These are phyloP conservation scores for Metschnikowia kunwiensis DNA, from an alignment of 805 yeast species.

Conservation along the genomic window DNA sequence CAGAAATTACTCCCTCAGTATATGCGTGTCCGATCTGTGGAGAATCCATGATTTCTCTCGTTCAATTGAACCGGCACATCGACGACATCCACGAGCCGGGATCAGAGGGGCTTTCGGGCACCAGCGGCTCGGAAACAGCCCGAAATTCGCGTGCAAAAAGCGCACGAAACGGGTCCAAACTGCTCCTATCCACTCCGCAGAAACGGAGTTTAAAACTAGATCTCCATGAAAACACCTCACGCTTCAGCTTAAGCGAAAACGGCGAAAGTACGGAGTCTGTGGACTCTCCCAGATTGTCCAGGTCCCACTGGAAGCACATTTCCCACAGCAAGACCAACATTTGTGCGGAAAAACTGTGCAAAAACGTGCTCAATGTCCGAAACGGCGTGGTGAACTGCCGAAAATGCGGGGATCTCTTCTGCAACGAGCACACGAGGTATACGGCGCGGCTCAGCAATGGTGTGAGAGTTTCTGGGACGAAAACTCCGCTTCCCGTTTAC, in stretches of 20 bases:
- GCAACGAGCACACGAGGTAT: constrained; percentile 60
- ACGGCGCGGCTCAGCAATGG: constrained; percentile 48
- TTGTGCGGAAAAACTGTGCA: constrained; percentile 45
- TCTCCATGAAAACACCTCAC: constrained; percentile 43
- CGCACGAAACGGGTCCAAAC: constrained; percentile 4
- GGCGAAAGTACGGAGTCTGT: constrained; percentile 5
- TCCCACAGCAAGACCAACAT: constrained; percentile 29
- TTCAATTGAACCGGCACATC: constrained; percentile 63
- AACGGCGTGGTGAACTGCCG: constrained; percentile 68
- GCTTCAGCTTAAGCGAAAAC: constrained; percentile 33
- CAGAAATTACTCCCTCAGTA: background rate
- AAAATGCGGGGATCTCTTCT: constrained; percentile 70
- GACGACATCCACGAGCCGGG: constrained; percentile 55
- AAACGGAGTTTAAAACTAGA: constrained; percentile 45
- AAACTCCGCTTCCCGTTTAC: constrained; percentile 22
- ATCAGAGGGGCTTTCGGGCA: background rate
- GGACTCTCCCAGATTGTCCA: constrained; percentile 30
- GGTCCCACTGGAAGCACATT: constrained; percentile 59
- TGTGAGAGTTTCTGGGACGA: constrained; percentile 44
- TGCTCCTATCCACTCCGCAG: constrained; percentile 20
- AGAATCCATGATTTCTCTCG: constrained; percentile 51
- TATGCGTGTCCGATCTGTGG: constrained; percentile 67
- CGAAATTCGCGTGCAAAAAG: background rate
- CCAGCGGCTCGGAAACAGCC: background rate
- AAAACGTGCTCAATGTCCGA: constrained; percentile 43